phyloP scores from a whole-genome alignment of 2,329 filamentous ascomycete genomes.

The Leptographium wingfieldii region DNA sequence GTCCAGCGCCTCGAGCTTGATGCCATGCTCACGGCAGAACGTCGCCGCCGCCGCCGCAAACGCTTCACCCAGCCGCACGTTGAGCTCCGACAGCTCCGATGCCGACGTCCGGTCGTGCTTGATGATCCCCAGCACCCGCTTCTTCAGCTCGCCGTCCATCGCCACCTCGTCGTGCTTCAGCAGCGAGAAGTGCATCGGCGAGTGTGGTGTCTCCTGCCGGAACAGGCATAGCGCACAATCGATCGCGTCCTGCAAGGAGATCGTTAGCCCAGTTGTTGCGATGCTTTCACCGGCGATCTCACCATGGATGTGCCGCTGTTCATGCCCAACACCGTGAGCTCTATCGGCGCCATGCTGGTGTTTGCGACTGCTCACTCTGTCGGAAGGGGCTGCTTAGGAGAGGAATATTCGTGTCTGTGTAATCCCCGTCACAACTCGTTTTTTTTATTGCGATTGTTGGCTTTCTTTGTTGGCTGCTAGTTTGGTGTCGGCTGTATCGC shows the following conservation, averaged over 20 bases:
- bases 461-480: not conserved
- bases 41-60: conserved; percentile 38
- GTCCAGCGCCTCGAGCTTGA: conserved; percentile 35
- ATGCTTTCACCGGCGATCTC: not conserved
- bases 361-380: not conserved
- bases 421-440: too few relatives aligned
- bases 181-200: conserved; percentile 42
- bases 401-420: not conserved
- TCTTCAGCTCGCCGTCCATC: conserved; percentile 39
- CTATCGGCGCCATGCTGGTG: conserved; percentile 16
- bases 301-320: conserved; percentile 40
- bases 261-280: not conserved
- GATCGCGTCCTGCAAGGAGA: conserved; percentile 36
- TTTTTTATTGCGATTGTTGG: not conserved
- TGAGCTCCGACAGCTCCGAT: conserved; percentile 41
- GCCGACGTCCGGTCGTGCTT: conserved; percentile 39
- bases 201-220: conserved; percentile 35
- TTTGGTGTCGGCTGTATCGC: not conserved
- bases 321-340: conserved; percentile 41
- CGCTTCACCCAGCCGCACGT: conserved; percentile 42
- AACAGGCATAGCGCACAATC: conserved; percentile 47
- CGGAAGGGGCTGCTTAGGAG: too few relatives aligned
- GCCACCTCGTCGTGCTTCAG: conserved; percentile 45
- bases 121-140: conserved; percentile 44
- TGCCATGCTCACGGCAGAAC: conserved; percentile 32